A percentile compares a stretch with the other conserved stretches of the same genome.
Evolutionary conservation across 441 rosid species (phyloP).

Genomic region (Melianthus villosus): DNA sequence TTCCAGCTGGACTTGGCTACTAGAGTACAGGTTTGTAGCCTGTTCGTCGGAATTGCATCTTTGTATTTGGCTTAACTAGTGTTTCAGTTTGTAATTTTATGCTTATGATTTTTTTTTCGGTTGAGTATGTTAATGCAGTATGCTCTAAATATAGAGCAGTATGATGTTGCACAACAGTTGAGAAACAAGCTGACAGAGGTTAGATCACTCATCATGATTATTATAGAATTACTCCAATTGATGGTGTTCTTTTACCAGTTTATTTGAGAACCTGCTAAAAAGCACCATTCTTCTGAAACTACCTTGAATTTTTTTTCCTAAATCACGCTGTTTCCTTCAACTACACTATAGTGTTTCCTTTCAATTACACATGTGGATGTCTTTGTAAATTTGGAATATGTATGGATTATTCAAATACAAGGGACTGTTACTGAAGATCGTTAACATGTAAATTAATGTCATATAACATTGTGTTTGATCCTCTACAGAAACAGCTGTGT

Average conservation of each 20-base stretch:
- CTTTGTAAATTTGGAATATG: not conserved
- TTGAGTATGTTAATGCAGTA: constrained; percentile 29
- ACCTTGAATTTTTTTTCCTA: too few species aligned
- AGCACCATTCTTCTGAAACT: not conserved
- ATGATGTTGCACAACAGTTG: constrained; percentile 67
- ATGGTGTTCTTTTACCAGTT: not conserved
- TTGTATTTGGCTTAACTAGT: too few species aligned
- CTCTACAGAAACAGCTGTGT: too few species aligned
- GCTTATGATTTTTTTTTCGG: constrained; percentile 8
- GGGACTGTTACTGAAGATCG: too few species aligned
- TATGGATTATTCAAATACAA: not conserved
- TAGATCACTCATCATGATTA: constrained; percentile 5
- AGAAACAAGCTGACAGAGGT: constrained; percentile 88
- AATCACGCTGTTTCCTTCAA: too few species aligned
- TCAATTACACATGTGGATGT: not conserved
- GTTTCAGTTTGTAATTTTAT: constrained; percentile 6
- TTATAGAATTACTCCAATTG: not conserved
- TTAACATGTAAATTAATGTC: too few species aligned
- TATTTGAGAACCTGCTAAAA: not conserved
- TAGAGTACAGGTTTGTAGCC: constrained; percentile 60
- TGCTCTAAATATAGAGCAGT: constrained; percentile 76
- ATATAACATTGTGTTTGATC: too few species aligned
- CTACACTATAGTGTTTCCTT: not conserved
- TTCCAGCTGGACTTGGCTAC: constrained; percentile 80
- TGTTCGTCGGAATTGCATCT: too few species aligned